Percentiles rank a stretch among this genome's conserved stretches.
Evolutionary conservation across 257 asterid genomes (phyloP).

Genomic region (Thymus quinquecostatus): DNA sequence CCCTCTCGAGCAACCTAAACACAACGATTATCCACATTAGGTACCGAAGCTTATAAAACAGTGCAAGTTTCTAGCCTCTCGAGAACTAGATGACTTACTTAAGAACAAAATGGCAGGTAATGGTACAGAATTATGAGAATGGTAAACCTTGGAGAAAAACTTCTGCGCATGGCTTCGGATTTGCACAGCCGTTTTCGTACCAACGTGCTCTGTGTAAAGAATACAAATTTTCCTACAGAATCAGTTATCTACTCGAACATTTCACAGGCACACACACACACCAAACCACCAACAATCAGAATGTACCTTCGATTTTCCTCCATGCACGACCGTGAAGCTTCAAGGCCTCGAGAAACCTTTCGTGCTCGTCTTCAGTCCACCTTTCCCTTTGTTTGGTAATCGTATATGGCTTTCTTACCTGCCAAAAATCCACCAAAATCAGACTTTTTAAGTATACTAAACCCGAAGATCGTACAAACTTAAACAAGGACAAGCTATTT

Average conservation of each 20-base stretch:
- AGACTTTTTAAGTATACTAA: neutral
- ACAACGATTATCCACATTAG: slow-evolving; percentile 24
- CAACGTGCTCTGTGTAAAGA: slow-evolving; percentile 67
- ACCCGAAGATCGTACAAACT: neutral
- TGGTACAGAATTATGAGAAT: slow-evolving; percentile 37
- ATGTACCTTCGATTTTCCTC: slow-evolving; percentile 92
- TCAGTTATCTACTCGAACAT: neutral
- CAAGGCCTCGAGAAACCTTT: slow-evolving; percentile 80
- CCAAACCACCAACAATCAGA: neutral
- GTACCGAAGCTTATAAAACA: neutral
- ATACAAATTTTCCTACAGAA: slow-evolving; percentile 24
- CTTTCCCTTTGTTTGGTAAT: slow-evolving; percentile 90
- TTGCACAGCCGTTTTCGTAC: slow-evolving; percentile 93
- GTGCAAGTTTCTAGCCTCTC: slow-evolving; percentile 44
- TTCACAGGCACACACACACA: neutral
- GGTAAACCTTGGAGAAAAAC: slow-evolving; percentile 86
- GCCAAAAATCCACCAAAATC: slow-evolving; percentile 13
- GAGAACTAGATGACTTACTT: slow-evolving; percentile 43
- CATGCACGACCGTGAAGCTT: slow-evolving; percentile 93
- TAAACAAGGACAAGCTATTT: neutral
- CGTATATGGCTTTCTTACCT: slow-evolving; percentile 89
- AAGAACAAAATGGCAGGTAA: slow-evolving; percentile 35
- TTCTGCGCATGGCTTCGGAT: slow-evolving; percentile 98
- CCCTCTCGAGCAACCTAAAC: slow-evolving; percentile 77
- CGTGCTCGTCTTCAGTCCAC: slow-evolving; percentile 94